A percentile compares a stretch with the other conserved stretches of the same genome.
Evolutionary conservation across 495 filamentous ascomycete genomes (phyloP).

Genomic region (Aspergillus saccharolyticus): DNA sequence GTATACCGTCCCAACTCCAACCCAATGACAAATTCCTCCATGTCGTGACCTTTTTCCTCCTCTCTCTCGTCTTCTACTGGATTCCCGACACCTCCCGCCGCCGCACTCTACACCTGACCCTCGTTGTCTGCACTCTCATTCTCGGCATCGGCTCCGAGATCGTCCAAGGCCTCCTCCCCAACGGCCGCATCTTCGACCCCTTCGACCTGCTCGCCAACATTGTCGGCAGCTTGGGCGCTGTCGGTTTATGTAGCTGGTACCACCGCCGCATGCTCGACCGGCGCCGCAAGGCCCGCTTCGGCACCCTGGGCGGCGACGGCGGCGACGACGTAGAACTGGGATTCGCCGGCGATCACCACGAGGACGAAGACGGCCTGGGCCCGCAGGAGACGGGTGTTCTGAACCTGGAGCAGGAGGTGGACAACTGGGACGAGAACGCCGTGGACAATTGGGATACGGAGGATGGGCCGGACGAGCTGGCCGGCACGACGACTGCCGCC

Average conservation of each 20-base stretch:
- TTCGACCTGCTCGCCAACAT: constrained; percentile 86
- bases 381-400: constrained; percentile 52
- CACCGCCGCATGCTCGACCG: constrained; percentile 93
- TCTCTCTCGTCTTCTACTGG: constrained; percentile 94
- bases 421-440: constrained; percentile 80
- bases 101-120: constrained; percentile 75
- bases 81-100: constrained; percentile 84
- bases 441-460: constrained; percentile 69
- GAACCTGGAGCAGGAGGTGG: constrained; percentile 66
- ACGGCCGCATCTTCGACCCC: constrained; percentile 74
- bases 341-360: constrained; percentile 44
- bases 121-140: constrained; percentile 68
- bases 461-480: constrained; percentile 32
- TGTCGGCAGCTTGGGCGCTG: constrained; percentile 63
- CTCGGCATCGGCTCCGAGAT: constrained; percentile 83
- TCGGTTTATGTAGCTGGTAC: constrained; percentile 80
- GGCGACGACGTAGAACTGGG: constrained; percentile 53
- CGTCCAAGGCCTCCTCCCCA: constrained; percentile 75
- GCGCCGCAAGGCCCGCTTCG: constrained; percentile 67
- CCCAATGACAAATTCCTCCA: constrained; percentile 90
- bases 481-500: constrained; percentile 6
- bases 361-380: constrained; percentile 53
- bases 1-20: constrained; percentile 61
- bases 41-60: constrained; percentile 78
- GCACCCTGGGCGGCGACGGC: constrained; percentile 55